Conservation (phyloP, 805 yeast species). For the Candida qinlingensis region DNA sequence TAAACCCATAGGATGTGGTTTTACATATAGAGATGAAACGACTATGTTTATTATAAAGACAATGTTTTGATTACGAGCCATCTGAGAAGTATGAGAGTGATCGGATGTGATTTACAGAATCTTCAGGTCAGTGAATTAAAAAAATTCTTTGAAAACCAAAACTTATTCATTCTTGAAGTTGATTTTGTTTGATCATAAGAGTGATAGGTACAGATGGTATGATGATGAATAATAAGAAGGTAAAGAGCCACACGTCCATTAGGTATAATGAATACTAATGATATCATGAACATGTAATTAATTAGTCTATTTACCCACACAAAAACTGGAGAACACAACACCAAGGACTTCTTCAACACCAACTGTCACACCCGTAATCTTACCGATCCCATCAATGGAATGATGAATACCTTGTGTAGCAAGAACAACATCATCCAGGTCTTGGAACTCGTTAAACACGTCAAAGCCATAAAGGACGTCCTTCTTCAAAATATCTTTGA, state of each 20-base stretch:
- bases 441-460: constrained; percentile 48
- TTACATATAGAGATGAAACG: not conserved
- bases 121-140: constrained; percentile 3
- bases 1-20: not conserved
- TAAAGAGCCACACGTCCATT: too few species aligned
- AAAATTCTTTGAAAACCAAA: constrained; percentile 1
- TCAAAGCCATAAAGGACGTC: constrained; percentile 75
- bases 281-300: not conserved
- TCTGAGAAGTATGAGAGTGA: constrained; percentile 1
- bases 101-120: constrained; percentile 5
- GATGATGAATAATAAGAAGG: not conserved
- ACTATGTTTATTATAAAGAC: not conserved
- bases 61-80: constrained; percentile 5
- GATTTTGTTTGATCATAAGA: not conserved
- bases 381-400: constrained; percentile 84
- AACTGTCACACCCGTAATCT: constrained; percentile 82
- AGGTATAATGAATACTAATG: too few species aligned
- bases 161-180: constrained; percentile 4
- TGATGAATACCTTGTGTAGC: constrained; percentile 72
- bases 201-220: not conserved
- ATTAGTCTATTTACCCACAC: constrained; percentile 77
- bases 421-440: constrained; percentile 64
- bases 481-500: constrained; percentile 63
- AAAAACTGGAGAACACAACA: constrained; percentile 85
- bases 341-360: constrained; percentile 90